phyloP scores from a whole-genome alignment of 768 basidiomycete species.

The Collybiopsis luxurians region DNA sequence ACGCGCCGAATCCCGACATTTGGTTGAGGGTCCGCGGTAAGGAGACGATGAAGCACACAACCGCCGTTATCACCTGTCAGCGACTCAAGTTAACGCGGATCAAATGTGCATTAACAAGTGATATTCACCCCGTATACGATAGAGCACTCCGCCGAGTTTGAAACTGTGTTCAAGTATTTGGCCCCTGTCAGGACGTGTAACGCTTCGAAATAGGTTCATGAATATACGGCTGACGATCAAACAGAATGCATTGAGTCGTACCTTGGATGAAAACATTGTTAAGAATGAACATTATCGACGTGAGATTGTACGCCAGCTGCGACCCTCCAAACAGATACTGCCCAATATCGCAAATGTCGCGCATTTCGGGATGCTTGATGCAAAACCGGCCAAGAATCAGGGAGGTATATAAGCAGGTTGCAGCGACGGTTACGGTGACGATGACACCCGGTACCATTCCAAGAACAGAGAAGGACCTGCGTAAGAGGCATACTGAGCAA shows the following conservation, averaged over 20 bases:
- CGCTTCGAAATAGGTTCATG: slow-evolving; percentile 18
- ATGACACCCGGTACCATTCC: slow-evolving; percentile 42
- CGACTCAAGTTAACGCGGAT: neutral
- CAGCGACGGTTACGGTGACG: slow-evolving; percentile 37
- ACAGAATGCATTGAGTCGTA: slow-evolving; percentile 8
- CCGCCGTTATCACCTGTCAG: slow-evolving; percentile 24
- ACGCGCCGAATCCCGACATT: slow-evolving; percentile 36
- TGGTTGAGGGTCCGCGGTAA: slow-evolving; percentile 43
- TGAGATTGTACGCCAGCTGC: slow-evolving; percentile 44
- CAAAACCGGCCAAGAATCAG: slow-evolving; percentile 47
- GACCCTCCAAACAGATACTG: slow-evolving; percentile 45
- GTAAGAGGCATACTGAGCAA: neutral
- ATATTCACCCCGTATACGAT: slow-evolving; percentile 28
- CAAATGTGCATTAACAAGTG: neutral
- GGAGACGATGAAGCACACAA: slow-evolving; percentile 38
- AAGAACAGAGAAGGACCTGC: slow-evolving; percentile 42
- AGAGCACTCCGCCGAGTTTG: slow-evolving; percentile 39
- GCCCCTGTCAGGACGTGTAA: slow-evolving; percentile 46
- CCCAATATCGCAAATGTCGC: slow-evolving; percentile 52
- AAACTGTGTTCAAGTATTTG: slow-evolving; percentile 42
- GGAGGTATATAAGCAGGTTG: slow-evolving; percentile 41
- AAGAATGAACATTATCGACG: slow-evolving; percentile 48
- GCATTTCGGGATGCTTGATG: slow-evolving; percentile 45
- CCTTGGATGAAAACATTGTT: slow-evolving; percentile 59
- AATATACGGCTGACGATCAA: neutral